A percentile compares a stretch with the other conserved stretches of the same genome.
phyloP scores from a whole-genome alignment of 2,329 filamentous ascomycete species.

The Trichocomaceae sp. region DNA sequence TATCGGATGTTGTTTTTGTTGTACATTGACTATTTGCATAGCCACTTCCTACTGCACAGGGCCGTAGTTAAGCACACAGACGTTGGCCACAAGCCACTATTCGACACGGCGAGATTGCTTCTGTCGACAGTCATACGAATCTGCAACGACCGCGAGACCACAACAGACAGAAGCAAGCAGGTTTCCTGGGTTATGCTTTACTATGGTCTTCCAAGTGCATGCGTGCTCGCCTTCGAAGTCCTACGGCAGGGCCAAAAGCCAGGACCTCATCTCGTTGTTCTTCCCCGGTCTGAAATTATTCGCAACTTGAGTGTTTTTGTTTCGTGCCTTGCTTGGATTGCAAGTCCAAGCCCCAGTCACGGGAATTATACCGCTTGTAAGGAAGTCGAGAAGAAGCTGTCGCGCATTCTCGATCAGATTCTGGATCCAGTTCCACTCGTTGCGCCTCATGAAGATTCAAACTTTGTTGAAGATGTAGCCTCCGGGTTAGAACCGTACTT shows the following conservation, averaged over 20 bases:
- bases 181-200: constrained; percentile 30
- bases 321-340: constrained; percentile 26
- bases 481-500: constrained; percentile 27
- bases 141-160: constrained; percentile 22
- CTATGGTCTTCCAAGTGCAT: constrained; percentile 24
- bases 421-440: constrained; percentile 28
- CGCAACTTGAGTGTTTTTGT: constrained; percentile 19
- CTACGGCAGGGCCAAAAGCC: constrained; percentile 26
- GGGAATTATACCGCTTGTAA: constrained; percentile 32
- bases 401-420: constrained; percentile 30
- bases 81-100: constrained; percentile 26
- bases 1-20: constrained; percentile 17
- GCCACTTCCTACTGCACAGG: constrained; percentile 29
- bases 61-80: constrained; percentile 28
- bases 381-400: constrained; percentile 31
- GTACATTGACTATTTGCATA: constrained; percentile 32
- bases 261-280: constrained; percentile 16
- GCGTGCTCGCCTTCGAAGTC: constrained; percentile 25
- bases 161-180: constrained; percentile 27
- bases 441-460: constrained; percentile 16
- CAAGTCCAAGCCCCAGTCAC: constrained; percentile 26
- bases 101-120: constrained; percentile 26
- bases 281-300: constrained; percentile 20
- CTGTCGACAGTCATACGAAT: constrained; percentile 26
- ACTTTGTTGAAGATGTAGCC: constrained; percentile 24